Percentiles rank a stretch among this genome's conserved stretches.
phyloP scores from a whole-genome alignment of 805 yeast species.

The Tetrapisispora phaffii region DNA sequence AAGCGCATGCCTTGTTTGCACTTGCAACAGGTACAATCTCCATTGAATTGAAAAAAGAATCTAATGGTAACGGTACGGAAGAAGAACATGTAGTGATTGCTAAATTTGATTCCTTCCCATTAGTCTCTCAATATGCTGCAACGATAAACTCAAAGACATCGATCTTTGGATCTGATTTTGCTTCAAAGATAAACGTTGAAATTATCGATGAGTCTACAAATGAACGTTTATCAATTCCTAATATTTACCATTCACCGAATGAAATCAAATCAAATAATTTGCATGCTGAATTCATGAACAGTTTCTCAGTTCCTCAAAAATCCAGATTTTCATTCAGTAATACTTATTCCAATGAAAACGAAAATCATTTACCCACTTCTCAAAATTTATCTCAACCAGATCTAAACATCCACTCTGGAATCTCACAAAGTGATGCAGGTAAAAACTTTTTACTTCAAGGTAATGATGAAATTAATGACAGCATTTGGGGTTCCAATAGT shows the following conservation, averaged over 20 bases:
- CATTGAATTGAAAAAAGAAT: conserved; percentile 35
- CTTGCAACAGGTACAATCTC: conserved; percentile 51
- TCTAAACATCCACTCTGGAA: background rate
- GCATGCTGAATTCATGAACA: background rate
- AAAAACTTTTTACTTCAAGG: conserved; percentile 35
- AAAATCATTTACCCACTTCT: background rate
- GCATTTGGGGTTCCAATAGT: conserved; percentile 28
- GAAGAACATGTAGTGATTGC: conserved; percentile 32
- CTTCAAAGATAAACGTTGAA: conserved; percentile 31
- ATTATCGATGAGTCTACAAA: conserved; percentile 25
- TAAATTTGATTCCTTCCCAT: conserved; percentile 33
- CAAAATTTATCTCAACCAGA: conserved; percentile 1
- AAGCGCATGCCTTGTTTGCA: conserved; percentile 54
- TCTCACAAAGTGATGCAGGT: conserved; percentile 28
- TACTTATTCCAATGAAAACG: conserved; percentile 33
- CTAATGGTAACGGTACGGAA: conserved; percentile 10
- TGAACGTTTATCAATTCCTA: conserved; percentile 11
- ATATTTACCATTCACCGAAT: conserved; percentile 1
- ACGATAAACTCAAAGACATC: conserved; percentile 31
- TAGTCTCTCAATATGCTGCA: conserved; percentile 35
- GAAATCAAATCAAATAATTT: background rate
- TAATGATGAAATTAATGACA: conserved; percentile 28
- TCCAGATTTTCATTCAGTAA: conserved; percentile 47
- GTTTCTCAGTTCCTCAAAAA: conserved; percentile 46
- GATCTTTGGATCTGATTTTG: conserved; percentile 39